These are phyloP conservation scores for Acer campestre DNA, from an alignment of 345 rosid species.

Conservation along the genomic window DNA sequence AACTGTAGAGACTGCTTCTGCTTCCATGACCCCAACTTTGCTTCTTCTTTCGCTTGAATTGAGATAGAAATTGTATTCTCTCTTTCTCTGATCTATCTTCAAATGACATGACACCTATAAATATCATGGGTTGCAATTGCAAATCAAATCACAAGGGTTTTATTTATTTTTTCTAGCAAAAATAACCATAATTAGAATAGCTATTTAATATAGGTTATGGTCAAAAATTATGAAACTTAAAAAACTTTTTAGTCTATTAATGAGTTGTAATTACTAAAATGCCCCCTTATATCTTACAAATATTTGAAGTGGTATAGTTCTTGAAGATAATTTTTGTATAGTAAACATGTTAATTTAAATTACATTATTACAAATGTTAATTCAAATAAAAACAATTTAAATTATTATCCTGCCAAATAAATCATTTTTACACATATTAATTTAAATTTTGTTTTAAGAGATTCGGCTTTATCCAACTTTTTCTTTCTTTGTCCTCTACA, in stretches of 20 bases:
- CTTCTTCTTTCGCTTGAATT: background rate
- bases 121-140: background rate
- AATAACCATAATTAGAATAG: background rate
- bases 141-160: background rate
- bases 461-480: slow-evolving; percentile 18
- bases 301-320: too few species aligned
- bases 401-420: too few species aligned
- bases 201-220: background rate
- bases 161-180: background rate
- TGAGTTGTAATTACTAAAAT: background rate
- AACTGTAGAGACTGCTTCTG: background rate
- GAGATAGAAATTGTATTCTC: background rate
- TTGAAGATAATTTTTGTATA: too few species aligned
- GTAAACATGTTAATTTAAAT: too few species aligned
- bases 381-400: too few species aligned
- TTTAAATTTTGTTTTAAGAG: background rate
- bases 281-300: background rate
- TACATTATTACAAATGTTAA: too few species aligned
- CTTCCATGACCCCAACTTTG: background rate
- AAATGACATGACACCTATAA: background rate
- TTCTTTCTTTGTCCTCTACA: background rate
- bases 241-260: too few species aligned
- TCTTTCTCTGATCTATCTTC: background rate
- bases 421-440: too few species aligned
- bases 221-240: too few species aligned